Evolutionary conservation across 2,329 filamentous ascomycete genomes (phyloP), one percentile per base, ranked within the genome.

Genomic region (Lecanosticta acicola): DNA sequence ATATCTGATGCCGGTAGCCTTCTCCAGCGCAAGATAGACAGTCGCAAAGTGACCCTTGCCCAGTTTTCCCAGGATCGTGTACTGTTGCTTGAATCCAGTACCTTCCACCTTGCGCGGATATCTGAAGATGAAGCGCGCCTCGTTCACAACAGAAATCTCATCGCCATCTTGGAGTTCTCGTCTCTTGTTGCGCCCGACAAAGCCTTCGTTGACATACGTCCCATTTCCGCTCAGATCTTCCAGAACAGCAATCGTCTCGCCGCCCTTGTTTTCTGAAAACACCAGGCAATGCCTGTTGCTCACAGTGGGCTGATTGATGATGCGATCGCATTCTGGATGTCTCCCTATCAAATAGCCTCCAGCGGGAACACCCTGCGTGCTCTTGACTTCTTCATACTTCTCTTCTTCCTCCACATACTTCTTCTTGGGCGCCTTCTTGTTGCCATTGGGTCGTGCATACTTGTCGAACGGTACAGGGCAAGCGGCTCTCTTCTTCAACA

Each of bases 191-290:
- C 91, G 84, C 18, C 93, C 93, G 18, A 98, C 80, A 21, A 94
- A 77, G 13, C 83, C 84, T 59, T 96, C 89, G 61, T 97, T 97
- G 58, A 98, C 84, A 63, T 90, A 98, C 0, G 94, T 98, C 41
- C 93, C 93, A 64, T 98, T 98, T 63, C 83, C 93, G 4, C 93
- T 98, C 16, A 97, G 71, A 66, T 98, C 93, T 65, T 98, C 90
- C 3, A 98, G 68, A 10, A 97, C 78, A 7, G 88, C 91, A 34
- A 81, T 68, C 1, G 73, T 63, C 51, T 75, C 73, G 26, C 80
- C 78, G 41, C 72, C 70, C 52, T 73, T 77, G 54, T 77, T 80
- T 62, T 83, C 77, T 40, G 72, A 74, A 59, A 85, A 87, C 1
- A 87, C 56, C 7, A 87, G 69, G 53, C 83, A 87, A 66, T 90